Evolutionary conservation across 2,329 filamentous ascomycete genomes (phyloP).

Genomic region (Aspergillus novofumigatus): DNA sequence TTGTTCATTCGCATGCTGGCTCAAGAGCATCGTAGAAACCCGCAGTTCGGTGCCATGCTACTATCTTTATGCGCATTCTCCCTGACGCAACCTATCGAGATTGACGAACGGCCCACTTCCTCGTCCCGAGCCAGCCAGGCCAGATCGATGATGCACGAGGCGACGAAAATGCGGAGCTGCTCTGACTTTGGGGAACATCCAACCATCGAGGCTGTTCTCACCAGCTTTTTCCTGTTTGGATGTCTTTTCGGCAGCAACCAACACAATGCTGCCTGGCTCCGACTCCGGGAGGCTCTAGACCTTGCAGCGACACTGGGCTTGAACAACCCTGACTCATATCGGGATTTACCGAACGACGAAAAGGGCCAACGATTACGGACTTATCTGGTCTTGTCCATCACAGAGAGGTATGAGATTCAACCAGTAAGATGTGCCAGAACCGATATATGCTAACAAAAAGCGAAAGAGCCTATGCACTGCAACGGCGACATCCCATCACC

Average conservation of each 20-base stretch:
- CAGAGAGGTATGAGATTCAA: conserved; percentile 24
- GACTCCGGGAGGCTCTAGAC: conserved; percentile 64
- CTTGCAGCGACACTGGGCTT: conserved; percentile 39
- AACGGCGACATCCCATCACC: conserved; percentile 40
- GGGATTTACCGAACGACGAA: conserved; percentile 31
- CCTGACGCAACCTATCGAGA: conserved; percentile 43
- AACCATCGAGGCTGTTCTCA: conserved; percentile 48
- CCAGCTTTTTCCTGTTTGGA: conserved; percentile 72
- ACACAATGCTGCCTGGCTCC: conserved; percentile 74
- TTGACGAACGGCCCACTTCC: conserved; percentile 36
- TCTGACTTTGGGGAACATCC: conserved; percentile 41
- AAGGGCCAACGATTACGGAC: conserved; percentile 38
- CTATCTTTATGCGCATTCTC: conserved; percentile 42
- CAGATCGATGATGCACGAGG: conserved; percentile 40
- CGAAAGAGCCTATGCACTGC: conserved; percentile 40
- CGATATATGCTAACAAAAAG: not conserved
- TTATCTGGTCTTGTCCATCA: conserved; percentile 35
- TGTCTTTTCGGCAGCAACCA: conserved; percentile 67
- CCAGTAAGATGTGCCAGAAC: not conserved
- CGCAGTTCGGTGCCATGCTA: conserved; percentile 43
- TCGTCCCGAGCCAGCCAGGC: conserved; percentile 36
- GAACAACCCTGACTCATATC: conserved; percentile 38
- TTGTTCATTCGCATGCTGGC: conserved; percentile 41
- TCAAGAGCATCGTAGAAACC: conserved; percentile 41
- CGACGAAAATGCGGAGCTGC: conserved; percentile 41